Base-by-base conservation (phyloP, 2,329 filamentous ascomycete species). In the Hypomyces rosellus region DNA sequence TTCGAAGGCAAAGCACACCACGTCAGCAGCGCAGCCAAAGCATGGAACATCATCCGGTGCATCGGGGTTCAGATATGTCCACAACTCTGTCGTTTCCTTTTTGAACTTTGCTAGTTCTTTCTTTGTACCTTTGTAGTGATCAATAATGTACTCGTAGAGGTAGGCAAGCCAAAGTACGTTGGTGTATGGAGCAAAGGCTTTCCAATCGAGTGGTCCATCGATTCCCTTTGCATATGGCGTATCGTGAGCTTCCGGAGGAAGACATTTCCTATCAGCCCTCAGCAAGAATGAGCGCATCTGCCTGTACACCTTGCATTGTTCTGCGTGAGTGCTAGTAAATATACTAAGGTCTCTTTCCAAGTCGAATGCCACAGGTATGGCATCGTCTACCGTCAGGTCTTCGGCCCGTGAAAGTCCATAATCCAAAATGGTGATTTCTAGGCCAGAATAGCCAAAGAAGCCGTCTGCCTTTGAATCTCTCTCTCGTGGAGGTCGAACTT, bases 111-210 rank as follows among this genome's bases (percentile, higher is more conserved):
- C 60, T 12, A 81, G 60, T 16, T 76, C 72, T 51, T 66, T 69
- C 56, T 69, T 72, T 8, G 70, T 66, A 5, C 78, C 78, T 11
- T 57, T 54, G 55, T 79, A 82, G 53, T 74, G 69, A 6, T 54
- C 57, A 3, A 69, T 58, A 50, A 82, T 63, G 62, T 81, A 82
- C 34, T 71, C 66, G 57, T 82, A 82, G 5, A 83, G 67, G 54
- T 84, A 85, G 3, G 79, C 77, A 39, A 85, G 70, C 82, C 82
- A 85, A 15, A 85, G 66, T 1, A 84, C 79, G 54, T 85, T 85
- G 4, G 78, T 83, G 62, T 84, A 85, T 1, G 82, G 80, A 25
- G 72, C 72, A 55, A 78, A 75, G 1, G 66, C 70, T 5, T 69
- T 63, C 82, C 82, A 85, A 2, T 71, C 74, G 11, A 82, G 69